Percentiles rank a stretch among this genome's conserved stretches.
phyloP scores from a whole-genome alignment of 2,329 filamentous ascomycete species.

The Fusarium sp. region DNA sequence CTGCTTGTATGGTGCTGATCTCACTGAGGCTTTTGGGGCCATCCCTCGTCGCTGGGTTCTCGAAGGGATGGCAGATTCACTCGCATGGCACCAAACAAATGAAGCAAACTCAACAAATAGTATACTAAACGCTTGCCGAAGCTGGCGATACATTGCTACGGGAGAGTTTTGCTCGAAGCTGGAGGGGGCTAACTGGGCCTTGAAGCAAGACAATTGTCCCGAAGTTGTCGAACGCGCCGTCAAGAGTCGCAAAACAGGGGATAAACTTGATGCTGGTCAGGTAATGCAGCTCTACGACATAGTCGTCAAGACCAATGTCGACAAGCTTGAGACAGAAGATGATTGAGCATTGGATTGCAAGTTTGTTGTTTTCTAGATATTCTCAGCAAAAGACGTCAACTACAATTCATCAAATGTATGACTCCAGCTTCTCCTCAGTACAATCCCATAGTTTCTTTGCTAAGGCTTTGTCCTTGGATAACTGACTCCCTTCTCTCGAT shows the following conservation, averaged over 20 bases:
- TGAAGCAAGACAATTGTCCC: neutral
- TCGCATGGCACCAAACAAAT: conserved; percentile 10
- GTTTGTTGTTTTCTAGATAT: rapidly evolving
- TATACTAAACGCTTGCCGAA: conserved; percentile 10
- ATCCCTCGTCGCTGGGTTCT: neutral
- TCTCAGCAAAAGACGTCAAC: too few species aligned
- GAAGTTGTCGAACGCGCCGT: neutral
- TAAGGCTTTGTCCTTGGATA: too few species aligned
- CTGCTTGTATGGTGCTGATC: neutral
- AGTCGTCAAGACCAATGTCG: rapidly evolving
- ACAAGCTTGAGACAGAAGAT: neutral
- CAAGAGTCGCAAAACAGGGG: neutral
- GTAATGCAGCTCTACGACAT: neutral
- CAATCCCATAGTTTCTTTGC: neutral
- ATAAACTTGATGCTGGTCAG: neutral
- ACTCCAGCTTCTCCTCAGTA: neutral
- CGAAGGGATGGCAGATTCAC: neutral
- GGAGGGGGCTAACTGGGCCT: neutral
- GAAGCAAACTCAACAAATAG: neutral
- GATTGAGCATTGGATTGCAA: too few species aligned
- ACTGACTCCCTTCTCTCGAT: too few species aligned
- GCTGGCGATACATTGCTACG: neutral
- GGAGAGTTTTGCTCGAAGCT: neutral
- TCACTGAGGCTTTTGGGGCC: neutral
- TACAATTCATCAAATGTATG: neutral